A percentile compares a stretch with the other conserved stretches of the same genome.
Conservation (phyloP, 2,329 filamentous ascomycete species). For the Ophiostoma pallidulum region DNA sequence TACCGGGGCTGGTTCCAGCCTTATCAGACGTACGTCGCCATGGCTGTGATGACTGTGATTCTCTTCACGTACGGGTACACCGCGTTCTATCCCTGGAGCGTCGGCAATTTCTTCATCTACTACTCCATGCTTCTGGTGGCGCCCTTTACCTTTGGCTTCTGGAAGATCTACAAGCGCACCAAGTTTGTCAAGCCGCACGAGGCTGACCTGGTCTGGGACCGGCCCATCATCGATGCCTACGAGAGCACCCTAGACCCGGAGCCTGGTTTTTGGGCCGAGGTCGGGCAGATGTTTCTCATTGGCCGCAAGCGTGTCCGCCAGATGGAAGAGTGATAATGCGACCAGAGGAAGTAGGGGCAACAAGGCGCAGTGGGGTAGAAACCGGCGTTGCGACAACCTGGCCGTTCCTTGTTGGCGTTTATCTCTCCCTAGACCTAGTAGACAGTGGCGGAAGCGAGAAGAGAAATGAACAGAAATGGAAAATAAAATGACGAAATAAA, state of each 20-base stretch:
- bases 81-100: constrained; percentile 36
- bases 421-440: too few relatives aligned
- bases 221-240: constrained; percentile 30
- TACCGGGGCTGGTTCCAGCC: constrained; percentile 29
- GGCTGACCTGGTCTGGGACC: constrained; percentile 19
- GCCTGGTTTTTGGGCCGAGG: neutral
- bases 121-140: constrained; percentile 48
- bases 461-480: too few relatives aligned
- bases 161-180: constrained; percentile 54
- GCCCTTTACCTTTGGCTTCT: constrained; percentile 43
- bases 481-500: too few relatives aligned
- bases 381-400: too few relatives aligned
- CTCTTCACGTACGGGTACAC: constrained; percentile 41
- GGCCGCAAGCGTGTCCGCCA: too few relatives aligned
- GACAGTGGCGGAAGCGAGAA: too few relatives aligned
- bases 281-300: neutral
- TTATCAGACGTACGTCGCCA: constrained; percentile 26
- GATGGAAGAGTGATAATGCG: too few relatives aligned
- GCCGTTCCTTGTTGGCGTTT: too few relatives aligned
- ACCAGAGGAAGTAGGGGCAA: too few relatives aligned
- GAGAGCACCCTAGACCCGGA: neutral
- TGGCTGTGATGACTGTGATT: neutral
- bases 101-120: constrained; percentile 39
- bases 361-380: too few relatives aligned
- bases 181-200: constrained; percentile 21